Percentiles rank a stretch among this genome's conserved stretches.
Evolutionary conservation across 441 rosid species (phyloP).

Genomic region (Euphorbia schlechtendalii): DNA sequence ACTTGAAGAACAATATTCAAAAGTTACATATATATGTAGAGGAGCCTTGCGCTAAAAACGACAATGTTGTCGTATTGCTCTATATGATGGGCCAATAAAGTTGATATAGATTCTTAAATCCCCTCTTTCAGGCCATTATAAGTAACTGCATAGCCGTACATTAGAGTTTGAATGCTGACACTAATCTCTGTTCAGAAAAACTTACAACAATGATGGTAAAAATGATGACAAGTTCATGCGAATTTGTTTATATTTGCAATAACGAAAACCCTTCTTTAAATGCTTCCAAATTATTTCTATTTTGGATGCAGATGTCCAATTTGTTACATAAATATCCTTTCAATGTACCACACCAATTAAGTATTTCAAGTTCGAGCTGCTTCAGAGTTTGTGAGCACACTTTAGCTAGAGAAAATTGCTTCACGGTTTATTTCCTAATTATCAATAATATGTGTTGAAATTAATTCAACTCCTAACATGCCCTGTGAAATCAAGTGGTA

Average conservation of each 20-base stretch:
- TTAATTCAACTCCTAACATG: neutral
- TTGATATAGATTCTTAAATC: neutral
- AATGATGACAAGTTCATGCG: neutral
- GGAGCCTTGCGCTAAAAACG: too few relatives aligned
- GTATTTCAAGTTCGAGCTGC: neutral
- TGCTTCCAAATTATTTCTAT: slow-evolving; percentile 5
- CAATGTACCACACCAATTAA: neutral
- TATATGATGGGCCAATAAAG: neutral
- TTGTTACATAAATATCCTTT: neutral
- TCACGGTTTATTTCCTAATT: neutral
- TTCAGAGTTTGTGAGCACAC: neutral
- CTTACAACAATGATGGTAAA: neutral
- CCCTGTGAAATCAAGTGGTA: neutral
- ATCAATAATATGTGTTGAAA: neutral
- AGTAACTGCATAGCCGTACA: neutral
- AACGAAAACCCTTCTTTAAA: neutral
- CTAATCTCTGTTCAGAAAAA: neutral
- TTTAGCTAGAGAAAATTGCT: neutral
- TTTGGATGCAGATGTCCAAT: neutral
- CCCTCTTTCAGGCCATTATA: neutral
- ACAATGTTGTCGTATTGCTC: too few relatives aligned
- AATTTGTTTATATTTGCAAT: neutral
- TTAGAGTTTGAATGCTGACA: neutral
- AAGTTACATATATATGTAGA: too few relatives aligned
- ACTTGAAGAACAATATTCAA: too few relatives aligned